A percentile compares a stretch with the other conserved stretches of the same genome.
phyloP scores from a whole-genome alignment of 2,329 filamentous ascomycete species.

The Venturia aucupariae region DNA sequence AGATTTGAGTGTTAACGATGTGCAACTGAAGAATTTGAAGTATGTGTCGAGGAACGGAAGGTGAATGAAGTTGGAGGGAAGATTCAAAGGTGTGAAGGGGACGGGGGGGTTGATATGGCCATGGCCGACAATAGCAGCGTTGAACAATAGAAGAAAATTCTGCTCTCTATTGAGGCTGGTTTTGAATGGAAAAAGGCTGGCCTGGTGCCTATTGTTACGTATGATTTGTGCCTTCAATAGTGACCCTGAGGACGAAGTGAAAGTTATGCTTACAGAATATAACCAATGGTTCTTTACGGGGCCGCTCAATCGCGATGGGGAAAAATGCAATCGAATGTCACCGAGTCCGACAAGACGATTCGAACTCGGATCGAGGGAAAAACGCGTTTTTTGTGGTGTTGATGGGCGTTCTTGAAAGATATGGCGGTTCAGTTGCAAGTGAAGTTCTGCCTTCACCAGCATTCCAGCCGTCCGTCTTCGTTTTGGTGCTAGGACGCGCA shows the following conservation, averaged over 20 bases:
- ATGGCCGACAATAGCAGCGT: not conserved
- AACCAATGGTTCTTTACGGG: not conserved
- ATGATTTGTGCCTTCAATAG: not conserved
- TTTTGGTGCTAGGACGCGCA: not conserved
- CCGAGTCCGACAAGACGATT: not conserved
- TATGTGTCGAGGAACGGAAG: not conserved
- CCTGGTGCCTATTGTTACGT: not conserved
- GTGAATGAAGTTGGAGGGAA: not conserved
- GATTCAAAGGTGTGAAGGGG: not conserved
- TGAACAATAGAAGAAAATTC: not conserved
- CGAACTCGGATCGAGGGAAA: no score
- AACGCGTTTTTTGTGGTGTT: not conserved
- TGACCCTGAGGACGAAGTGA: not conserved
- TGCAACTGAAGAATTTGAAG: not conserved
- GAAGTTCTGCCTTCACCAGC: not conserved
- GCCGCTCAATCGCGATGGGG: not conserved
- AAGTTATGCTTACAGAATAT: not conserved
- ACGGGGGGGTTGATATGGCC: not conserved
- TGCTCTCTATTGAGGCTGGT: not conserved
- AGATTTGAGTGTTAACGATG: not conserved
- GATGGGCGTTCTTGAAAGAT: not conserved
- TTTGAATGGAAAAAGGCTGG: not conserved
- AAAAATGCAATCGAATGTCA: not conserved
- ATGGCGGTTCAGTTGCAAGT: not conserved
- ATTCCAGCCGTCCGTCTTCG: slow-evolving; percentile 1